Conservation (phyloP, 257 asterid genomes). For the Nicotiana attenuata region DNA sequence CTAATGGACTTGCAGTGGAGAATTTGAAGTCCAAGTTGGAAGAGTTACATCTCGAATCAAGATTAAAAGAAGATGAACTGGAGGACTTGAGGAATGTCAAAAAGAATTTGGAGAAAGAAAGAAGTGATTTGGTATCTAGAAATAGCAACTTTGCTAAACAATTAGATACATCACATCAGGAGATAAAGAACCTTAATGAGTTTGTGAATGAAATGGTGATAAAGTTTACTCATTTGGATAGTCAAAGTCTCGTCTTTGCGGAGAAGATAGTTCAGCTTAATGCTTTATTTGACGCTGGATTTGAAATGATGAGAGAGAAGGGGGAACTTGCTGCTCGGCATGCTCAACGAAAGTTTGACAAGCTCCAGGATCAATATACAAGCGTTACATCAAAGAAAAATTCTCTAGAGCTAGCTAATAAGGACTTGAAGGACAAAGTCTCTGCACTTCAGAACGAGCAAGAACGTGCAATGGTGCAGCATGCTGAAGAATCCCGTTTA, state of each 20-base stretch:
- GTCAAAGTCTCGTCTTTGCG: constrained; percentile 58
- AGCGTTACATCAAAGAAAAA: constrained; percentile 55
- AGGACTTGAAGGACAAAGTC: constrained; percentile 55
- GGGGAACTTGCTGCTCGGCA: constrained; percentile 51
- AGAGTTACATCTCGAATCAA: constrained; percentile 51
- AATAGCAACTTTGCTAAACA: constrained; percentile 43
- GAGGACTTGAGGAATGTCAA: constrained; percentile 40
- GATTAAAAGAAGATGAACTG: constrained; percentile 56
- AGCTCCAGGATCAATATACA: constrained; percentile 41
- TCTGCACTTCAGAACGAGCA: constrained; percentile 82
- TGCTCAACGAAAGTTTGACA: constrained; percentile 63
- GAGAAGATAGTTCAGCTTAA: constrained; percentile 60
- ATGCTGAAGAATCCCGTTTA: constrained; percentile 84
- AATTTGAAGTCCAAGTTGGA: constrained; percentile 61
- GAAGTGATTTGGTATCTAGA: constrained; percentile 45
- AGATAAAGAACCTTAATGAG: constrained; percentile 61
- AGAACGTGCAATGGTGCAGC: constrained; percentile 82
- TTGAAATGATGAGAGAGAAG: constrained; percentile 62
- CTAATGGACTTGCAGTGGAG: constrained; percentile 44
- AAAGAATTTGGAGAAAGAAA: constrained; percentile 58
- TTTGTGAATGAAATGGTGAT: constrained; percentile 54
- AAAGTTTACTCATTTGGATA: constrained; percentile 63
- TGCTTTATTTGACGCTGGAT: constrained; percentile 56
- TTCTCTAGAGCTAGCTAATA: constrained; percentile 48
- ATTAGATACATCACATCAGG: constrained; percentile 51